These are phyloP conservation scores for Leishmania braziliensis DNA, from an alignment of 208 protist species.

Conservation along the genomic window DNA sequence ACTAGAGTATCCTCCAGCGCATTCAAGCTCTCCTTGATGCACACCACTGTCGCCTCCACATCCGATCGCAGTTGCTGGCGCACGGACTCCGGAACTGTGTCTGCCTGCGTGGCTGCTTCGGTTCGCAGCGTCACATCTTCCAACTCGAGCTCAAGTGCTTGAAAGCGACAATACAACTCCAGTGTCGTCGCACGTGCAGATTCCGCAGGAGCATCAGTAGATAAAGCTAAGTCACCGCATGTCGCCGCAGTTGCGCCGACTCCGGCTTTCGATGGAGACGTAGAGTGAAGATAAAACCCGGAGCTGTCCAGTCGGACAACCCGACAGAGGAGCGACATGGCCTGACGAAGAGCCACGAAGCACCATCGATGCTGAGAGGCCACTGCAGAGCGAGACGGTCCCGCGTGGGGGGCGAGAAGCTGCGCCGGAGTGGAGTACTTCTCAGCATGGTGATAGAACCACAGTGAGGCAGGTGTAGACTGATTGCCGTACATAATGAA, in stretches of 20 bases:
- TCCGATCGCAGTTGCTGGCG: conserved; percentile 13
- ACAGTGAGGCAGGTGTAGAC: background rate
- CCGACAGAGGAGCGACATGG: conserved; percentile 58
- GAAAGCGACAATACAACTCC: conserved; percentile 45
- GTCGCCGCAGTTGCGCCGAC: background rate
- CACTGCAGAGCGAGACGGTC: background rate
- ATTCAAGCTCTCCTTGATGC: conserved; percentile 27
- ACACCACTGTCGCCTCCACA: conserved; percentile 14
- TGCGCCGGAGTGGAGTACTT: conserved; percentile 1
- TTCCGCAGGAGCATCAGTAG: background rate
- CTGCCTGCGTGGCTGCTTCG: conserved; percentile 2
- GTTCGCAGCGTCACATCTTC: conserved; percentile 31
- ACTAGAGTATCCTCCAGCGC: conserved; percentile 39
- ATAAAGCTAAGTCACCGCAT: background rate
- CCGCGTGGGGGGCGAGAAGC: background rate
- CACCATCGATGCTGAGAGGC: conserved; percentile 23
- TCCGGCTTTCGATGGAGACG: background rate
- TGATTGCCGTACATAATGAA: conserved; percentile 37
- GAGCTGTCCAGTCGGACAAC: conserved; percentile 47
- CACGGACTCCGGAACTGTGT: conserved; percentile 12
- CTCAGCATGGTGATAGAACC: background rate
- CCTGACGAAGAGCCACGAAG: conserved; percentile 35
- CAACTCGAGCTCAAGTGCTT: conserved; percentile 47
- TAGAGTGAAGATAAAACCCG: conserved; percentile 25
- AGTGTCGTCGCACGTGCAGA: conserved; percentile 11